These are phyloP conservation scores for Candida adriatica DNA, from an alignment of 805 yeast species.

Conservation along the genomic window DNA sequence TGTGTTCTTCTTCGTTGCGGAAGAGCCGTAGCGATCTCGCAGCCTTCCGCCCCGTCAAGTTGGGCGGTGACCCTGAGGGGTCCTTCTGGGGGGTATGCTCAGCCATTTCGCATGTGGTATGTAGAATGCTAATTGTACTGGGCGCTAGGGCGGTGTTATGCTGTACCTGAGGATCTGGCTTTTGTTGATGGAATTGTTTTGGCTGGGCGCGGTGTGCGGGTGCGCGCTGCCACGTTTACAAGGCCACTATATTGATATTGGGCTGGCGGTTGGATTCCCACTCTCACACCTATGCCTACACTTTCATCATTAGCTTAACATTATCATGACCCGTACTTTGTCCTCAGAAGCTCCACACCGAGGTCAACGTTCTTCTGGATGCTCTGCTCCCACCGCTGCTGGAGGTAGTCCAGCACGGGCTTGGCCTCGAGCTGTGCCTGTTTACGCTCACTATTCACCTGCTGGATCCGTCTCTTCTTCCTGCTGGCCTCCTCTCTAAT, in stretches of 20 bases:
- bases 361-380: slow-evolving; percentile 25
- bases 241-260: too few relatives aligned
- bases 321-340: slow-evolving; percentile 2
- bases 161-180: too few relatives aligned
- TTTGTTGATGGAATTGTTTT: too few relatives aligned
- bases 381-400: slow-evolving; percentile 45
- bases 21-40: slow-evolving; percentile 51
- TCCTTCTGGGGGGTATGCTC: slow-evolving; percentile 5
- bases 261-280: too few relatives aligned
- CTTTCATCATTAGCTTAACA: not conserved
- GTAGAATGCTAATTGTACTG: too few relatives aligned
- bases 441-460: slow-evolving; percentile 35
- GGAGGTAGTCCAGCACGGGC: slow-evolving; percentile 38
- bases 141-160: too few relatives aligned
- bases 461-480: slow-evolving; percentile 38
- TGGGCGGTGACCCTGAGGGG: slow-evolving; percentile 9
- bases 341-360: slow-evolving; percentile 29
- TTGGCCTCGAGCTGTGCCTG: slow-evolving; percentile 35
- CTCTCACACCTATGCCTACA: too few relatives aligned
- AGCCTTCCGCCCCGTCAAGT: slow-evolving; percentile 46
- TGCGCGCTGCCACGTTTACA: too few relatives aligned
- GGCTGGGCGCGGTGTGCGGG: too few relatives aligned
- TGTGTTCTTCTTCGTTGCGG: too few relatives aligned
- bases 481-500: slow-evolving; percentile 25
- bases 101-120: slow-evolving; percentile 5